Base-by-base conservation (phyloP, 2,329 filamentous ascomycete genomes). In the Coniochaeta sp. region DNA sequence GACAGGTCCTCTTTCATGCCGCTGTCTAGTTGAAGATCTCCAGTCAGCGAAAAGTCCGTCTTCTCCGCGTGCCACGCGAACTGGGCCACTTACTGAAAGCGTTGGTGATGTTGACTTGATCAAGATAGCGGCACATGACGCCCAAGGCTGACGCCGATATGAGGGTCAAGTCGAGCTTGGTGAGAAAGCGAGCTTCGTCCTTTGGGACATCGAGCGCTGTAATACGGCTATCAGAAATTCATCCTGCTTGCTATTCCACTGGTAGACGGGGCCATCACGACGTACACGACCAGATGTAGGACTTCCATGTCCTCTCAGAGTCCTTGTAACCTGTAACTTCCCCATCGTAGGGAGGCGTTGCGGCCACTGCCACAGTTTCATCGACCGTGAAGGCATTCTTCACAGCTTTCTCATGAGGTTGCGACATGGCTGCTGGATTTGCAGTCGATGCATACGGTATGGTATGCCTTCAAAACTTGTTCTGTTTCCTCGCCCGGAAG, bases 251-350 rank as follows among this genome's bases (percentile, higher is more conserved):
- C 7, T 14, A 32, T 9, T 26, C 10, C 22, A 8, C 14, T 24
- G 1, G 22, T 24, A 17, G 5, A 0, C 5, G 17, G 17, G 22
- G 19, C 1, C 14, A 56, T 3, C 4, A 3, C 5, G 22, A 59
- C 67, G 54, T 38, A 69, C 67, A 62, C 2, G 67, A 68, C 67
- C 66, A 69, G 55, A 69, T 30, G 32, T 60, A 66, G 1, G 66
- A 66, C 55, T 59, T 63, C 67, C 67, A 69, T 0, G 66, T 69
- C 22, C 65, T 84, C 80, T 71, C 83, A 71, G 19, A 83, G 79
- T 63, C 82, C 5, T 24, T 38, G 50, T 61, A 61, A n/a, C 12
- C 2, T 17, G 30, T 1, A 2, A 2, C 59, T 22, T 54, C 30
- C 10, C 19, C 26, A 16, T 56, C 34, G 30, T 28, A 36, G 10